Conservation (phyloP, 2,329 filamentous ascomycete species). For the Dothideomycetidae sp. region DNA sequence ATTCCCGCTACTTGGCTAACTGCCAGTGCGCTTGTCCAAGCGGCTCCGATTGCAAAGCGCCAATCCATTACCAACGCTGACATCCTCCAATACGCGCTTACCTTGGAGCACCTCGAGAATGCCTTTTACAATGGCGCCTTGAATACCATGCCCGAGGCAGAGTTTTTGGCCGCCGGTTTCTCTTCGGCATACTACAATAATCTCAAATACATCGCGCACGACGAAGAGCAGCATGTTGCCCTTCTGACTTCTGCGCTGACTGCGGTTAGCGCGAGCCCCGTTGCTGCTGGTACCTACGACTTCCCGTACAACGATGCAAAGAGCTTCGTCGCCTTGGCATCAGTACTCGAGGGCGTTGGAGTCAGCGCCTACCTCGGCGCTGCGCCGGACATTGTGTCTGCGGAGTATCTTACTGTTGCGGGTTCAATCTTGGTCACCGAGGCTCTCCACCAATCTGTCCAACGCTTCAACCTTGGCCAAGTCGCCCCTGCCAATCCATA, state of each 20-base stretch:
- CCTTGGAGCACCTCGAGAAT: conserved; percentile 38
- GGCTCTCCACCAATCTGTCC: conserved; percentile 48
- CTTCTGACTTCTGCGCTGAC: conserved; percentile 37
- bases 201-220: conserved; percentile 40
- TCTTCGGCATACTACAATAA: conserved; percentile 38
- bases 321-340: conserved; percentile 39
- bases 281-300: conserved; percentile 41
- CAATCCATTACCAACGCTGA: background rate
- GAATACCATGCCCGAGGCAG: conserved; percentile 38
- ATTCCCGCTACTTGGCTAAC: too few species aligned
- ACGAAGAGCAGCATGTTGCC: conserved; percentile 45
- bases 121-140: conserved; percentile 49
- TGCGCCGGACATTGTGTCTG: conserved; percentile 42
- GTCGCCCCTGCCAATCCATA: conserved; percentile 45
- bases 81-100: conserved; percentile 31
- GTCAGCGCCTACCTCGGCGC: conserved; percentile 49
- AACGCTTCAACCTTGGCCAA: conserved; percentile 35
- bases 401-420: conserved; percentile 45
- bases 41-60: too few species aligned
- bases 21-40: too few species aligned
- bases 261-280: conserved; percentile 36
- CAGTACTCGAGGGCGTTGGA: conserved; percentile 43
- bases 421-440: conserved; percentile 51
- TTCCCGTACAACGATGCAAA: conserved; percentile 38
- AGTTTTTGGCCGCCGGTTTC: conserved; percentile 40